phyloP scores from a whole-genome alignment of 306 rosid genomes.

The Vicia faba region DNA sequence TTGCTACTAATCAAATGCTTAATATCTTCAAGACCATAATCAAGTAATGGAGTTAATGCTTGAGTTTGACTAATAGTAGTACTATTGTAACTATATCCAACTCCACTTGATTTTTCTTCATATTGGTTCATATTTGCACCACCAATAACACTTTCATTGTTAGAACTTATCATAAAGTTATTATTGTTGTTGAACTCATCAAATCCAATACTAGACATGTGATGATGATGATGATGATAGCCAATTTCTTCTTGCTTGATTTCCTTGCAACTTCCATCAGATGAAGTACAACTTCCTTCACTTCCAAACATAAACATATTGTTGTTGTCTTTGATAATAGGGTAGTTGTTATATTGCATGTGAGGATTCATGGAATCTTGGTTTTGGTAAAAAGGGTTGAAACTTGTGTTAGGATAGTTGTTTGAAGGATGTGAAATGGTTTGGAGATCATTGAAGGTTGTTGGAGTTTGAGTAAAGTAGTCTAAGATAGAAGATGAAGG shows the following conservation, averaged over 20 bases:
- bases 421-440: slow-evolving; percentile 32
- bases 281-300: slow-evolving; percentile 81
- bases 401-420: slow-evolving; percentile 35
- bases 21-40: slow-evolving; percentile 59
- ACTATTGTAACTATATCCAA: slow-evolving; percentile 32
- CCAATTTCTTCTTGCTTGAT: slow-evolving; percentile 61
- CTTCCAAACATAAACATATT: slow-evolving; percentile 62
- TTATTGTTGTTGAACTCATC: slow-evolving; percentile 41
- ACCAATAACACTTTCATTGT: slow-evolving; percentile 13
- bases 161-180: slow-evolving; percentile 42
- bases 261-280: slow-evolving; percentile 71
- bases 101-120: slow-evolving; percentile 38
- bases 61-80: slow-evolving; percentile 23
- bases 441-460: slow-evolving; percentile 44
- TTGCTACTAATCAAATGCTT: slow-evolving; percentile 59
- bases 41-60: slow-evolving; percentile 43
- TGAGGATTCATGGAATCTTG: slow-evolving; percentile 49
- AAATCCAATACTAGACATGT: slow-evolving; percentile 23
- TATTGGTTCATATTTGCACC: slow-evolving; percentile 38
- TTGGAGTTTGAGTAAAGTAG: slow-evolving; percentile 31
- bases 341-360: slow-evolving; percentile 46
- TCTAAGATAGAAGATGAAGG: slow-evolving; percentile 38
- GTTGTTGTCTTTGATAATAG: slow-evolving; percentile 41
- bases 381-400: slow-evolving; percentile 47
- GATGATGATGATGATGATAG: slow-evolving; percentile 31